These are phyloP conservation scores for Gossypium raimondii DNA, from an alignment of 345 rosid genomes.

Conservation along the genomic window DNA sequence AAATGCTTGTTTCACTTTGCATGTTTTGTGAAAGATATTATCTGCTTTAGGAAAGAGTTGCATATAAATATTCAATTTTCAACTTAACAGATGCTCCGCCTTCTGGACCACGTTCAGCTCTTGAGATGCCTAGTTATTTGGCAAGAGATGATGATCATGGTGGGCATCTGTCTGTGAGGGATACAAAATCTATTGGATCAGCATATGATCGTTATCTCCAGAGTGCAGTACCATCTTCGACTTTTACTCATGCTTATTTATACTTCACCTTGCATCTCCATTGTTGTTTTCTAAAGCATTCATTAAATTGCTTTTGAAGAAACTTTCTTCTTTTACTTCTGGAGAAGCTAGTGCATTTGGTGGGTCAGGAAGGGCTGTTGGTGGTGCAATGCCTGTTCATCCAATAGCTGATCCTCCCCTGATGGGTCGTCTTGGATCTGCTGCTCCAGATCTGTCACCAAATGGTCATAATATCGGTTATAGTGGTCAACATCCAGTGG, in stretches of 20 bases:
- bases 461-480: not conserved
- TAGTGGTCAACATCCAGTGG: not conserved
- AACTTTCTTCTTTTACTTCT: slow-evolving; percentile 25
- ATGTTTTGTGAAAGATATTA: not conserved
- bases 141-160: not conserved
- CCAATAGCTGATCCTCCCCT: not conserved
- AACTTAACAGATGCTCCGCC: slow-evolving; percentile 1
- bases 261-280: not conserved
- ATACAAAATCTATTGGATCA: not conserved
- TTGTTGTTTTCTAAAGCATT: slow-evolving; percentile 19
- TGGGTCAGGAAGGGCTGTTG: not conserved
- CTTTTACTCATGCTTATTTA: not conserved
- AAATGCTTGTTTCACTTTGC: not conserved
- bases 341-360: slow-evolving; percentile 1
- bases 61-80: not conserved
- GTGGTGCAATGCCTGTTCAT: not conserved
- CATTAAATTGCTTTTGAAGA: slow-evolving; percentile 43
- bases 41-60: not conserved
- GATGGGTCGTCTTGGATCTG: not conserved
- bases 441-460: not conserved
- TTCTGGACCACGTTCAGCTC: not conserved
- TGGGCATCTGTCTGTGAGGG: not conserved
- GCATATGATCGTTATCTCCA: slow-evolving; percentile 5
- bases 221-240: not conserved
- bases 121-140: not conserved